Evolutionary conservation across 2,329 filamentous ascomycete genomes (phyloP).

Genomic region (Apiospora saccharicola): DNA sequence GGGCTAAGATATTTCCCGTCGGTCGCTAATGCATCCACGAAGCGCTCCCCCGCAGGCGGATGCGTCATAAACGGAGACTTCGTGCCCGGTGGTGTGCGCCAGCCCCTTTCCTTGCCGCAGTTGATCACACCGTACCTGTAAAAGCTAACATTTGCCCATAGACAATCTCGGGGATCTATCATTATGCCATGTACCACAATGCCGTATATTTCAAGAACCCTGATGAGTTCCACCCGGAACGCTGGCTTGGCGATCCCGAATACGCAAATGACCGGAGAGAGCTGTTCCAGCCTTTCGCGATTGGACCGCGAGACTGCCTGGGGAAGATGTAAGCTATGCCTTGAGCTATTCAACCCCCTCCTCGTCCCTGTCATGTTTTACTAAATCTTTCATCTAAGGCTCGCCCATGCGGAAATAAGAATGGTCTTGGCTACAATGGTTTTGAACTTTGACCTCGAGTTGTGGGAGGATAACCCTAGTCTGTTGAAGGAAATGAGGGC

Average conservation of each 20-base stretch:
- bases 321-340: constrained; percentile 23
- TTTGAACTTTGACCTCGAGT: constrained; percentile 28
- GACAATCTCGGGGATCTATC: constrained; percentile 52
- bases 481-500: constrained; percentile 44
- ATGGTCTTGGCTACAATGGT: constrained; percentile 27
- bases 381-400: background rate
- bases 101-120: background rate
- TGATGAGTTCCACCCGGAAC: constrained; percentile 44
- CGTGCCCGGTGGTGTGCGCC: constrained; percentile 26
- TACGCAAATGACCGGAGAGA: constrained; percentile 24
- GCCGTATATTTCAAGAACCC: constrained; percentile 53
- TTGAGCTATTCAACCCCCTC: background rate
- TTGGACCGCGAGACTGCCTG: constrained; percentile 27
- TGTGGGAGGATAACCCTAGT: constrained; percentile 32
- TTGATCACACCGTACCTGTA: background rate
- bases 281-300: constrained; percentile 24
- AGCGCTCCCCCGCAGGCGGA: constrained; percentile 31
- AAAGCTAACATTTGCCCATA: background rate
- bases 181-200: constrained; percentile 51
- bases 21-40: constrained; percentile 32
- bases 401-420: constrained; percentile 29
- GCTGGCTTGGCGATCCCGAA: constrained; percentile 25
- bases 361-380: accelerated
- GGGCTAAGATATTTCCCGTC: constrained; percentile 49
- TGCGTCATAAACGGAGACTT: constrained; percentile 31